Evolutionary conservation across 805 yeast genomes (phyloP).

Genomic region (Cyberlindnera nakhonratchasimensis): DNA sequence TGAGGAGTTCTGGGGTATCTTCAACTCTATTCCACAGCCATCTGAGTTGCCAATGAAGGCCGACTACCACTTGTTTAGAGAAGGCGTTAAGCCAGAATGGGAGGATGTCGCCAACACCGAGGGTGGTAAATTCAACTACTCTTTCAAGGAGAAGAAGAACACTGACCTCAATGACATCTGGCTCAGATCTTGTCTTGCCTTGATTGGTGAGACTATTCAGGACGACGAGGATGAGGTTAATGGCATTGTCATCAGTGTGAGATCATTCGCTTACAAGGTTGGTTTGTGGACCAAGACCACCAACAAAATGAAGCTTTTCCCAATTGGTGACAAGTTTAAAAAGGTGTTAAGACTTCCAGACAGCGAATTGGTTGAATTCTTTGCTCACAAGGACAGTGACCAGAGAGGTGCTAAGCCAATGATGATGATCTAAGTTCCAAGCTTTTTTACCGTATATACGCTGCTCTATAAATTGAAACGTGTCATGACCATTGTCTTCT

Average conservation of each 20-base stretch:
- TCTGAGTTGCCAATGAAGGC: conserved; percentile 86
- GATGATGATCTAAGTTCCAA: conserved; percentile 22
- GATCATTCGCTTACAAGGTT: conserved; percentile 77
- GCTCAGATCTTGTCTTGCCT: conserved; percentile 84
- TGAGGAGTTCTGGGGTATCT: conserved; percentile 98
- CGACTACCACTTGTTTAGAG: conserved; percentile 93
- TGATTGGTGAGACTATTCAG: conserved; percentile 90
- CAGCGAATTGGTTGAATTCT: conserved; percentile 76
- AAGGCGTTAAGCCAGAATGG: conserved; percentile 97
- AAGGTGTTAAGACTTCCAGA: conserved; percentile 75
- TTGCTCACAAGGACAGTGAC: conserved; percentile 45
- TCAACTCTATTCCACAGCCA: conserved; percentile 89
- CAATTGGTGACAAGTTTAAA: conserved; percentile 86
- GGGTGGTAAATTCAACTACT: conserved; percentile 94
- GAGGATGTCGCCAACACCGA: conserved; percentile 82
- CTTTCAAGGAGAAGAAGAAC: conserved; percentile 57
- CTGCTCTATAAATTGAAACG: conserved; percentile 1
- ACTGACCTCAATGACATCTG: conserved; percentile 81
- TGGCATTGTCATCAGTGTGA: conserved; percentile 88
- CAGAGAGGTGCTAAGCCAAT: conserved; percentile 28
- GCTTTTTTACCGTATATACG: background rate
- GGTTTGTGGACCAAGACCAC: conserved; percentile 92
- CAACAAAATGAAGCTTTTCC: conserved; percentile 56
- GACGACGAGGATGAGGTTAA: conserved; percentile 81
- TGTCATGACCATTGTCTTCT: conserved; percentile 1